Percentiles rank a stretch among this genome's conserved stretches.
These are phyloP conservation scores for Tolypocladium endophyticum DNA, from an alignment of 2,329 filamentous ascomycete genomes.

Conservation along the genomic window DNA sequence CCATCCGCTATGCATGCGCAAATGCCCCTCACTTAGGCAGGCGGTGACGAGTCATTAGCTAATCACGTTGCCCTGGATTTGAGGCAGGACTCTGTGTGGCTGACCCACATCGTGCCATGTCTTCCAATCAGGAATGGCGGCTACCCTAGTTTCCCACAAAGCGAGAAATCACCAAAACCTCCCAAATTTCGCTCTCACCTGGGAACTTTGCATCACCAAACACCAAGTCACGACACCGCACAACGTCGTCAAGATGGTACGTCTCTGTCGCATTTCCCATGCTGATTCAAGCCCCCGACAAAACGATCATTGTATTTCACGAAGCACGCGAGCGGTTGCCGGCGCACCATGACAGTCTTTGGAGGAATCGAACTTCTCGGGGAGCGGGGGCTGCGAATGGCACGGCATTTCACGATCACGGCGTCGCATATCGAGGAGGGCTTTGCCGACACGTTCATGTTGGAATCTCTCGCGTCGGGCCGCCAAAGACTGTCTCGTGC, in stretches of 20 bases:
- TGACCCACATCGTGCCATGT: conserved; percentile 12
- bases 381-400: background rate
- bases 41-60: background rate
- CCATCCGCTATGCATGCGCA: background rate
- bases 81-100: background rate
- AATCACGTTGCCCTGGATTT: conserved; percentile 1
- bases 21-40: background rate
- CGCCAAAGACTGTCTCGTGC: conserved; percentile 9
- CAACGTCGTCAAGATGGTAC: conserved; percentile 40
- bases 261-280: conserved; percentile 14
- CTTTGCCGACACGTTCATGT: background rate
- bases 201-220: conserved; percentile 31
- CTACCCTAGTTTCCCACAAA: conserved; percentile 34
- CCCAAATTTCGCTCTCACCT: conserved; percentile 25
- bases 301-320: background rate
- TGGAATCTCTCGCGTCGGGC: background rate
- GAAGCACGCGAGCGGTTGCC: conserved; percentile 11
- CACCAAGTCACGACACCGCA: conserved; percentile 30
- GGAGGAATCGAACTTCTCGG: background rate
- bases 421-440: background rate
- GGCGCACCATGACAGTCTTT: conserved; percentile 20
- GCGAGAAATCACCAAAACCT: conserved; percentile 32
- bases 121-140: conserved; percentile 20
- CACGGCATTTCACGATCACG: background rate
- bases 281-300: conserved; percentile 4